phyloP scores from a whole-genome alignment of 2,329 filamentous ascomycete species.

The Zalaria obscura region DNA sequence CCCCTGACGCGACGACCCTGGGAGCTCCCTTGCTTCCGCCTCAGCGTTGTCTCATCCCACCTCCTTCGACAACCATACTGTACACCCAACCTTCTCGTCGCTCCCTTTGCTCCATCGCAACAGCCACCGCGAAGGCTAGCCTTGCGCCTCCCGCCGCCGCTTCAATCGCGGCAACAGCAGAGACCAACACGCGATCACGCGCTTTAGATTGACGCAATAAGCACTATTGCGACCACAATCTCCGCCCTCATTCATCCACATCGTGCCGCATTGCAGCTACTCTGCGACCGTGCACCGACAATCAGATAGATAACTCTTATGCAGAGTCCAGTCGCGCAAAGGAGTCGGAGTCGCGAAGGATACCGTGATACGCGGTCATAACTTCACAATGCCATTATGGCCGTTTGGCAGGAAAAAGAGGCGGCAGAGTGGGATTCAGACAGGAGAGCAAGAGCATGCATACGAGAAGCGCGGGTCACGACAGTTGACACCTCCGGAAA shows the following conservation, averaged over 20 bases:
- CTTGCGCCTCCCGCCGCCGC: not conserved
- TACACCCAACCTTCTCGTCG: not conserved
- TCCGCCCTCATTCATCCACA: no score
- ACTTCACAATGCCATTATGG: constrained; percentile 63
- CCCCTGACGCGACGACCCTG: no score
- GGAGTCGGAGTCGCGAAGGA: not conserved
- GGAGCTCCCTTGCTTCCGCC: not conserved
- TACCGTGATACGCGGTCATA: not conserved
- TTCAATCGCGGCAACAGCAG: not conserved
- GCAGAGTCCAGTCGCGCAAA: no score
- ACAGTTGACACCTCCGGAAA: no score
- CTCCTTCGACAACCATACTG: not conserved
- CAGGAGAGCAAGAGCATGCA: not conserved
- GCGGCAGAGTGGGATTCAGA: constrained; percentile 25
- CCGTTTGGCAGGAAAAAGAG: constrained; percentile 64
- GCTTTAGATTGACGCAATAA: no score
- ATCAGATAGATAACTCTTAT: no score
- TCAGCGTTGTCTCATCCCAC: not conserved
- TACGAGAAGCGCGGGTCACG: not conserved
- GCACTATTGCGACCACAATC: no score
- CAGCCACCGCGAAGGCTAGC: not conserved
- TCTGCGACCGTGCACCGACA: no score
- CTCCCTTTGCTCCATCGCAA: not conserved
- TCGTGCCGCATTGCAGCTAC: no score
- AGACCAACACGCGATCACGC: not conserved